These are phyloP conservation scores for Neonectria punicea DNA, from an alignment of 2,329 filamentous ascomycete species.

Conservation along the genomic window DNA sequence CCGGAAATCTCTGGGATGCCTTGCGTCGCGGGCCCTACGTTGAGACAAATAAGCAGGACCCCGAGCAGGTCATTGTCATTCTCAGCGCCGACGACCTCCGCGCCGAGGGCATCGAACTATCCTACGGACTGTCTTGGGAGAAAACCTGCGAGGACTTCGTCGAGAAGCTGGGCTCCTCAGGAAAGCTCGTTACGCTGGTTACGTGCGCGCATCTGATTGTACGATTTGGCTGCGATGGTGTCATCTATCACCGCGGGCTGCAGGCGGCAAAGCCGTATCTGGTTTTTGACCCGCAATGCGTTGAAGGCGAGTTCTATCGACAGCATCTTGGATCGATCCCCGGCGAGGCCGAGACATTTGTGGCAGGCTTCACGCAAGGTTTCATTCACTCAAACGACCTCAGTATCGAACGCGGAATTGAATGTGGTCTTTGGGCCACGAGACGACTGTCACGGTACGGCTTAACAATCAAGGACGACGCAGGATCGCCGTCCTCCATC, in stretches of 20 bases:
- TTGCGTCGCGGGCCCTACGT: neutral
- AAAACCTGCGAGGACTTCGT: slow-evolving; percentile 2
- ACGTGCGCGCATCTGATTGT: slow-evolving; percentile 4
- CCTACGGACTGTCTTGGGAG: slow-evolving; percentile 3
- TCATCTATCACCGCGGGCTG: neutral
- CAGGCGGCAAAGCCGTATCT: neutral
- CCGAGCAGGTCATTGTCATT: slow-evolving; percentile 1
- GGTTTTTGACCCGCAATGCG: neutral
- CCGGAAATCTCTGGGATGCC: neutral
- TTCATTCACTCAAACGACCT: neutral
- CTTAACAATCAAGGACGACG: neutral
- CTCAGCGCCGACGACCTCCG: slow-evolving; percentile 2
- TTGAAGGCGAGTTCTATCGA: slow-evolving; percentile 1
- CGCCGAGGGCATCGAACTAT: slow-evolving; percentile 2
- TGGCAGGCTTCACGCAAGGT: neutral
- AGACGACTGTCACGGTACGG: neutral
- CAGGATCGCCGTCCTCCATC: neutral
- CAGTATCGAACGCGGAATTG: neutral
- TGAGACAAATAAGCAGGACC: neutral
- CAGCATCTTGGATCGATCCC: neutral
- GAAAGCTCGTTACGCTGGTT: neutral
- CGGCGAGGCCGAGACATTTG: neutral
- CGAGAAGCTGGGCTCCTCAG: slow-evolving; percentile 1
- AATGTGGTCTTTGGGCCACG: neutral
- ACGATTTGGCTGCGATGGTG: neutral